Conservation (phyloP, 305 asterid species). For the Rubia peregrina region DNA sequence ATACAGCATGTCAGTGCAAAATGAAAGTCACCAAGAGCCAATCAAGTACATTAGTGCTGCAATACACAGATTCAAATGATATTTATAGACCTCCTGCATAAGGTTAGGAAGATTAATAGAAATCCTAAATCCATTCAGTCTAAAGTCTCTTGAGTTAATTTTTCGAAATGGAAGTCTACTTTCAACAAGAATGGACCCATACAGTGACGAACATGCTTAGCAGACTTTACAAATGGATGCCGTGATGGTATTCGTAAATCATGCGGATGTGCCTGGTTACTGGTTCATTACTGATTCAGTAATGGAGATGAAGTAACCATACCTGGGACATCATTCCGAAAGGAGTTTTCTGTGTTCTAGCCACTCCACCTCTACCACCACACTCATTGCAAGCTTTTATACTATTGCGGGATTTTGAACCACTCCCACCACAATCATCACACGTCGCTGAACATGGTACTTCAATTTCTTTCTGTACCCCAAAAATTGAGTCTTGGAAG, state of each 20-base stretch:
- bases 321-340: constrained; percentile 96
- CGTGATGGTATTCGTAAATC: neutral
- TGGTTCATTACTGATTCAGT: constrained; percentile 11
- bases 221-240: neutral
- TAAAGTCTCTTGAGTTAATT: neutral
- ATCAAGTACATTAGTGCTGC: neutral
- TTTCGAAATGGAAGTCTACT: neutral
- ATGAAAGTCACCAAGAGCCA: constrained; percentile 8
- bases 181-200: neutral
- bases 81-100: neutral
- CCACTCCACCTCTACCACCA: constrained; percentile 77
- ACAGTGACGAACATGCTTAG: neutral
- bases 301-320: constrained; percentile 20
- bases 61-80: neutral
- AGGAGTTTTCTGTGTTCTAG: constrained; percentile 70
- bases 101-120: neutral
- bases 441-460: constrained; percentile 57
- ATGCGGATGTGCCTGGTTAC: neutral
- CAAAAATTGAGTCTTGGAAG: constrained; percentile 79
- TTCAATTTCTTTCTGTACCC: constrained; percentile 62
- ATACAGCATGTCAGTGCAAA: constrained; percentile 32
- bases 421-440: constrained; percentile 79
- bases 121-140: neutral
- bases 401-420: constrained; percentile 67
- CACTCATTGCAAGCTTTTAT: constrained; percentile 61